Conservation (phyloP, 2,329 filamentous ascomycete species). For the Colletotrichum endophyticum region DNA sequence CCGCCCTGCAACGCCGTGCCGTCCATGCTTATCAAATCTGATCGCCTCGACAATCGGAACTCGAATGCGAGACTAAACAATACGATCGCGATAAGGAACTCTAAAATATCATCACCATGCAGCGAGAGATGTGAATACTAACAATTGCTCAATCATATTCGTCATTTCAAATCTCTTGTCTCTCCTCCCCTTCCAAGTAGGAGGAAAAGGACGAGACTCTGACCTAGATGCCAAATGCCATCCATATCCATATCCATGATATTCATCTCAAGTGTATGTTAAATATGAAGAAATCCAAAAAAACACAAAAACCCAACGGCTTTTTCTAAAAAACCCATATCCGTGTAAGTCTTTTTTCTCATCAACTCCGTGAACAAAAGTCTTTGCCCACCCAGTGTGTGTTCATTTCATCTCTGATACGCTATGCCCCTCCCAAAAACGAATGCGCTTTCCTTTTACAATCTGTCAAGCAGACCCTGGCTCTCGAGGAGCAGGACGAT, state of each 20-base stretch:
- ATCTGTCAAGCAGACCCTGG: slow-evolving; percentile 81
- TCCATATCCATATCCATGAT: background rate
- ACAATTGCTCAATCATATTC: background rate
- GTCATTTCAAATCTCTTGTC: background rate
- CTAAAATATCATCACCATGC: background rate
- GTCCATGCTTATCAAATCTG: background rate
- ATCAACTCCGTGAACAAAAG: background rate
- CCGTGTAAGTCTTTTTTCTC: background rate
- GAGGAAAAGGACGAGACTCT: background rate
- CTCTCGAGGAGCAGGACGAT: slow-evolving; percentile 93
- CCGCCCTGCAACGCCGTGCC: background rate
- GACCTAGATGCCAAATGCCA: background rate
- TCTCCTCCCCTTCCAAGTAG: background rate
- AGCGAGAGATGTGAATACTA: background rate
- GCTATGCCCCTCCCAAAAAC: background rate
- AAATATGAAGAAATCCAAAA: background rate
- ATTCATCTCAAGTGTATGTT: background rate
- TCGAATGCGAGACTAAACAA: background rate
- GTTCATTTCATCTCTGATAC: background rate
- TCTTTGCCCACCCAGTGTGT: background rate
- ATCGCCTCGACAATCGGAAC: background rate
- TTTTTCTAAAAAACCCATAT: background rate
- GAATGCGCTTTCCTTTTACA: slow-evolving; percentile 39
- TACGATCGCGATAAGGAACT: background rate
- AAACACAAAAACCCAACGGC: background rate